Conservation (phyloP, 2,329 filamentous ascomycete genomes). For the Ilyonectria sp. region DNA sequence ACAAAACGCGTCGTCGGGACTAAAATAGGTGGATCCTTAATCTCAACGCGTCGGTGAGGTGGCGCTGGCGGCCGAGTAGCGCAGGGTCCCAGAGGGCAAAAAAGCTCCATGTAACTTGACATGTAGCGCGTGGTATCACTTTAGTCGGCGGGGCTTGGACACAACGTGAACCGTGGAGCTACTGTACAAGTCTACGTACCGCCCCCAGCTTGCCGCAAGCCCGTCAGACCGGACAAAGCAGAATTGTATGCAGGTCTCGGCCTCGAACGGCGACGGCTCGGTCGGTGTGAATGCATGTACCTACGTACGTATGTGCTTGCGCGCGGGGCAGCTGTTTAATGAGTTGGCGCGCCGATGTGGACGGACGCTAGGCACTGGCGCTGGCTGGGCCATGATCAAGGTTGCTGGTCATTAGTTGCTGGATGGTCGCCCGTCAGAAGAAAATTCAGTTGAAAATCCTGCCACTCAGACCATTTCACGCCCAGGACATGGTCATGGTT, state of each 20-base stretch:
- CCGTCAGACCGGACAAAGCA: neutral
- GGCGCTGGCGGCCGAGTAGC: conserved; percentile 37
- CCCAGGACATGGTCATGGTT: conserved; percentile 14
- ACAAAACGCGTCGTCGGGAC: conserved; percentile 7
- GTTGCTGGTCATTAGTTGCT: conserved; percentile 19
- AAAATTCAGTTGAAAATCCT: conserved; percentile 23
- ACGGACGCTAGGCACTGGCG: conserved; percentile 22
- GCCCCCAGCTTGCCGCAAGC: conserved; percentile 12
- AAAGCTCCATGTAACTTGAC: conserved; percentile 31
- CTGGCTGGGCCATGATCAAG: neutral
- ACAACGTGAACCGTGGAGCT: conserved; percentile 34
- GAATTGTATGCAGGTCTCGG: conserved; percentile 33
- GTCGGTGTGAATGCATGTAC: neutral
- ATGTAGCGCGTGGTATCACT: conserved; percentile 37
- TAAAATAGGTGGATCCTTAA: conserved; percentile 30
- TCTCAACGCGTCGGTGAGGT: conserved; percentile 47
- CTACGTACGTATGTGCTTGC: neutral
- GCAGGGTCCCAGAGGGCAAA: conserved; percentile 28
- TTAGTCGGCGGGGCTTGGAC: conserved; percentile 15
- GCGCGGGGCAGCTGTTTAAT: conserved; percentile 34
- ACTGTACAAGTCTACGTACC: neutral
- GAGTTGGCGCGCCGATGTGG: conserved; percentile 36
- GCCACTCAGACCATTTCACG: conserved; percentile 13
- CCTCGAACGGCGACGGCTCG: conserved; percentile 5
- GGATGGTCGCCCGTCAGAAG: conserved; percentile 18